Conservation (phyloP, 2,329 filamentous ascomycete species). For the Neocatenulostroma microsporum region DNA sequence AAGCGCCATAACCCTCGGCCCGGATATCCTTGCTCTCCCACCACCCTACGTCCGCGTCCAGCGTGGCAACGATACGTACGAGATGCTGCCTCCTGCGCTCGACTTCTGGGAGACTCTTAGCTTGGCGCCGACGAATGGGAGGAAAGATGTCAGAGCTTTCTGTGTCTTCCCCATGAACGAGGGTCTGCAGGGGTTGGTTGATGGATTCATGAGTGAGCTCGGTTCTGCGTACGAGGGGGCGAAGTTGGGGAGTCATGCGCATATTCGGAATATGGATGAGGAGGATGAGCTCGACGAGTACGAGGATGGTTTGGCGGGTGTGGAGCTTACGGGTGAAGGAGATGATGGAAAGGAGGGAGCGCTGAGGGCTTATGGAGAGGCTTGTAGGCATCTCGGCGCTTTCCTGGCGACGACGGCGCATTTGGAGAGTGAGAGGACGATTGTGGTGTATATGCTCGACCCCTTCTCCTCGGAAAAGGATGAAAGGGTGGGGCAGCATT, state of each 20-base stretch:
- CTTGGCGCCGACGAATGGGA: conserved; percentile 60
- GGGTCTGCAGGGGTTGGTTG: conserved; percentile 54
- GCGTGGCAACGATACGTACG: conserved; percentile 60
- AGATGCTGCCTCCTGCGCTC: conserved; percentile 65
- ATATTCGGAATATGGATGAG: conserved; percentile 40
- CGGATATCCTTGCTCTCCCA: conserved; percentile 52
- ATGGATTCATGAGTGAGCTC: conserved; percentile 59
- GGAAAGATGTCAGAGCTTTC: conserved; percentile 62
- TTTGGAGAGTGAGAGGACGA: conserved; percentile 37
- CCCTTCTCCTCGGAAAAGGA: conserved; percentile 45
- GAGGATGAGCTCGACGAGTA: conserved; percentile 17
- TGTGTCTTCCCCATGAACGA: conserved; percentile 63
- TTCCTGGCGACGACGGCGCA: conserved; percentile 18
- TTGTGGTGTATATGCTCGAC: conserved; percentile 72
- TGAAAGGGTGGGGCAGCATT: conserved; percentile 43
- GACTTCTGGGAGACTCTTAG: conserved; percentile 77
- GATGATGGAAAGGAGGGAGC: conserved; percentile 11
- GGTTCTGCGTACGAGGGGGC: conserved; percentile 65
- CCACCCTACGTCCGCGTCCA: conserved; percentile 66
- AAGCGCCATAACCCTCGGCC: conserved; percentile 20
- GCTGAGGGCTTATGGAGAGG: conserved; percentile 16
- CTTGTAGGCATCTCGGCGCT: conserved; percentile 21
- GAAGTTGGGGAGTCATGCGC: conserved; percentile 54
- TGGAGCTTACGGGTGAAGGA: conserved; percentile 17
- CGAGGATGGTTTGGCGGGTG: conserved; percentile 33